Conservation (phyloP, 129 eudicot species). For the Artemisia tridentata region DNA sequence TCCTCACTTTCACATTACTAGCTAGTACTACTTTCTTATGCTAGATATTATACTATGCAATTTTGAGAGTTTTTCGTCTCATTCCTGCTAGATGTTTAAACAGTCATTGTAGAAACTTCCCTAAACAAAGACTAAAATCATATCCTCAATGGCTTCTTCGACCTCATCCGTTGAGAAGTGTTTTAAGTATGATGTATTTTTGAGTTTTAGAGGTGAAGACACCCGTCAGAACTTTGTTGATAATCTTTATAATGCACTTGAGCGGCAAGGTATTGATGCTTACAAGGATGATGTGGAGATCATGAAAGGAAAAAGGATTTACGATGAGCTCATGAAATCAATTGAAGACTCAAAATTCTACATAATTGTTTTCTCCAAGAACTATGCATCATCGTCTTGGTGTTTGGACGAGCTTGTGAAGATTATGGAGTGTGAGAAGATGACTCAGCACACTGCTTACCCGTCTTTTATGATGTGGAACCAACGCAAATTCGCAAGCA, state of each 20-base stretch:
- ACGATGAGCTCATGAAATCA: slow-evolving; percentile 1
- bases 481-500: background rate
- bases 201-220: slow-evolving; percentile 2
- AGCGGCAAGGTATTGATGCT: background rate
- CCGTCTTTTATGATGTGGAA: background rate
- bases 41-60: too few species aligned
- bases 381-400: background rate
- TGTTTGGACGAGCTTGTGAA: slow-evolving; percentile 6
- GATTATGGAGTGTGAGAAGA: background rate
- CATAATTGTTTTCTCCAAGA: slow-evolving; percentile 3
- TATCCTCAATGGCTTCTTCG: background rate
- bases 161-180: background rate
- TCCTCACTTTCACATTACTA: too few species aligned
- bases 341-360: slow-evolving; percentile 4
- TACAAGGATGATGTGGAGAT: background rate
- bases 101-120: too few species aligned
- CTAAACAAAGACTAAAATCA: too few species aligned
- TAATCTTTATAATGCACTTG: background rate
- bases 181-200: background rate
- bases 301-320: background rate
- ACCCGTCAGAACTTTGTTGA: background rate
- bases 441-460: background rate
- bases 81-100: too few species aligned
- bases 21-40: background rate
- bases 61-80: too few species aligned